Percentiles rank a stretch among this genome's conserved stretches.
Evolutionary conservation across 148 eudicot species (phyloP).

Genomic region (Nepenthes gracilis): DNA sequence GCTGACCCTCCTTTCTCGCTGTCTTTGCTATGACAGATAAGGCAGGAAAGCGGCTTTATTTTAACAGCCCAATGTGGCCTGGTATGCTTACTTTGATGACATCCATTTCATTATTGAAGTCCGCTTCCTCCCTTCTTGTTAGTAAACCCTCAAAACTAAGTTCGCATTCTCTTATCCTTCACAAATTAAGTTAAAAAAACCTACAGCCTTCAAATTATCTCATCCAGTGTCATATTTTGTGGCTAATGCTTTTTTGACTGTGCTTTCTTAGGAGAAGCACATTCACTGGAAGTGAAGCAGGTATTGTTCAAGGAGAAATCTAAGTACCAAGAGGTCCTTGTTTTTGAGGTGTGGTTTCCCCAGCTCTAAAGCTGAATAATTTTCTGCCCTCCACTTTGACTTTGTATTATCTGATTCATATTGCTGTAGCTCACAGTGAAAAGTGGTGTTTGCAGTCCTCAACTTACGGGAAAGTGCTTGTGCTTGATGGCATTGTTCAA

Average conservation of each 20-base stretch:
- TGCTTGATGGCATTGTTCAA: slow-evolving; percentile 91
- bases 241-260: not conserved
- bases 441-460: slow-evolving; percentile 42
- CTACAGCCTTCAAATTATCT: too few species aligned
- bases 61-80: slow-evolving; percentile 99
- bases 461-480: slow-evolving; percentile 78
- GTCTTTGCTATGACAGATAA: slow-evolving; percentile 26
- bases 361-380: not conserved
- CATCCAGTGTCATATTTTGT: not conserved
- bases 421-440: not conserved
- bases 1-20: not conserved
- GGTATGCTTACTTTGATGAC: slow-evolving; percentile 30
- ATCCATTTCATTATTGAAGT: not conserved
- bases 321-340: slow-evolving; percentile 76
- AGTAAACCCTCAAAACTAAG: too few species aligned
- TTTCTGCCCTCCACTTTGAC: not conserved
- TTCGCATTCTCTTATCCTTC: not conserved
- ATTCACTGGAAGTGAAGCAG: slow-evolving; percentile 70
- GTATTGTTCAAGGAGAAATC: slow-evolving; percentile 68
- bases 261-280: slow-evolving; percentile 66
- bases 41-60: slow-evolving; percentile 42
- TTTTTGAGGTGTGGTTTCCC: slow-evolving; percentile 57
- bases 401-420: not conserved
- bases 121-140: not conserved
- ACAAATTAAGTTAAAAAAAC: not conserved